Evolutionary conservation across 2,329 filamentous ascomycete genomes (phyloP), one percentile per base, ranked within the genome.

Genomic region (Talaromyces sp.): DNA sequence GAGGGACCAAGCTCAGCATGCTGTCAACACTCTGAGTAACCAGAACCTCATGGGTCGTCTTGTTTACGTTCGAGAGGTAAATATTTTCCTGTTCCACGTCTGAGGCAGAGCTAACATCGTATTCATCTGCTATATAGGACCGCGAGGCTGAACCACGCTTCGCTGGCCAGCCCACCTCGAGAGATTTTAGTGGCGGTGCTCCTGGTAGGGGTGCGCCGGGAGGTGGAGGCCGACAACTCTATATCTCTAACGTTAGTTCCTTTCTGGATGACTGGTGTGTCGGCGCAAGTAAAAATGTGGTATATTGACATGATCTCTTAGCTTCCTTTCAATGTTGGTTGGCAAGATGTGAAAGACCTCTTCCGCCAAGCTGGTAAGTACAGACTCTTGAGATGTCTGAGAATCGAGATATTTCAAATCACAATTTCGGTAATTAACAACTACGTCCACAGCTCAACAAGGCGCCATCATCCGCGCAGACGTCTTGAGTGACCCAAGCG

Each of bases 11-110:
- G 94, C 94, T 75, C 94, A 97, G 79, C 89, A 91, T 78, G 94
- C 94, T 74, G 94, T 99, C 81, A 88, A 90, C 78, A 94, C 92
- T 75, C 90, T 99, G 80, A 97, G 92, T 86, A 99, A 99, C 82
- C 93, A 97, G 80, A 97, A 95, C 77, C 83, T 99, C 63, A 97
- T 97, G 93, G 94, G 94, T 62, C 88, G 94, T 77, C 89, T 99
- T 70, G 92, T 99, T 75, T 99, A 99, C 77, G 94, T 99, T 76
- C 90, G 94, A 79, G 94, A 99, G 85, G 92, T 95, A 84, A 54
- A 31, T 53, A 27, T 52, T 38, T 48, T 14, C 50, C 9, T 32
- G 11, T 29, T 8, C 14, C 26, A 27, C 41, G 41, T 29, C 12
- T 24, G n/a, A 32, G 21, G n/a, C 38, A 52, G 38, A 35, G 32